These are phyloP conservation scores for Phytomonas francai DNA, from an alignment of 208 protist genomes.

Conservation along the genomic window DNA sequence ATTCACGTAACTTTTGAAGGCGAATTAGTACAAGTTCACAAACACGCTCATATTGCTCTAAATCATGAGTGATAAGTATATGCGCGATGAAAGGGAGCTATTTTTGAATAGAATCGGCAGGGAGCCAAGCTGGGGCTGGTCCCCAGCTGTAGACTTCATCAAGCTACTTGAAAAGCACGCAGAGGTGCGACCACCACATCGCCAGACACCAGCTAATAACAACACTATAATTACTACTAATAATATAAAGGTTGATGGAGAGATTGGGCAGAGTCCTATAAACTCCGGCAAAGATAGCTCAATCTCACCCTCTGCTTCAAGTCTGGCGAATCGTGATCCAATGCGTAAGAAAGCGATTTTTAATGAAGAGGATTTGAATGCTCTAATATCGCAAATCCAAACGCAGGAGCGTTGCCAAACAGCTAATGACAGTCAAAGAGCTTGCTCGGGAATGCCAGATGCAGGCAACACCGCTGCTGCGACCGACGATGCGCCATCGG, in stretches of 20 bases:
- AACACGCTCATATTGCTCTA: background rate
- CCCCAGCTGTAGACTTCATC: conserved; percentile 73
- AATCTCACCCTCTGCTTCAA: too few species aligned
- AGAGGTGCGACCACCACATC: background rate
- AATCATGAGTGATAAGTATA: conserved; percentile 85
- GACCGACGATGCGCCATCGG: too few species aligned
- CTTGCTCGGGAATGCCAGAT: too few species aligned
- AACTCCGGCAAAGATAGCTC: too few species aligned
- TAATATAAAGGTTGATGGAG: background rate
- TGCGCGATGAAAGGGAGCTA: conserved; percentile 65
- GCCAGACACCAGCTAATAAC: background rate
- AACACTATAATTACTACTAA: background rate
- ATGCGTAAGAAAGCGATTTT: too few species aligned
- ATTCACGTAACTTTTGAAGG: background rate
- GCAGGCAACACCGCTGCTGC: too few species aligned
- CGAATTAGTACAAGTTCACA: background rate
- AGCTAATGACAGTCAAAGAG: too few species aligned
- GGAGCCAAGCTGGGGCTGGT: conserved; percentile 86
- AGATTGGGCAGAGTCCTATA: too few species aligned
- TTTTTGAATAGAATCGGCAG: conserved; percentile 81
- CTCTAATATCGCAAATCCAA: conserved; percentile 31
- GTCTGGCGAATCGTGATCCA: too few species aligned
- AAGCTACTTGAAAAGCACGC: conserved; percentile 27
- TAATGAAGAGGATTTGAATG: conserved; percentile 29
- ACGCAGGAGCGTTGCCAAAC: conserved; percentile 4